phyloP scores from a whole-genome alignment of 345 rosid species.

The Leavenworthia alabamica region DNA sequence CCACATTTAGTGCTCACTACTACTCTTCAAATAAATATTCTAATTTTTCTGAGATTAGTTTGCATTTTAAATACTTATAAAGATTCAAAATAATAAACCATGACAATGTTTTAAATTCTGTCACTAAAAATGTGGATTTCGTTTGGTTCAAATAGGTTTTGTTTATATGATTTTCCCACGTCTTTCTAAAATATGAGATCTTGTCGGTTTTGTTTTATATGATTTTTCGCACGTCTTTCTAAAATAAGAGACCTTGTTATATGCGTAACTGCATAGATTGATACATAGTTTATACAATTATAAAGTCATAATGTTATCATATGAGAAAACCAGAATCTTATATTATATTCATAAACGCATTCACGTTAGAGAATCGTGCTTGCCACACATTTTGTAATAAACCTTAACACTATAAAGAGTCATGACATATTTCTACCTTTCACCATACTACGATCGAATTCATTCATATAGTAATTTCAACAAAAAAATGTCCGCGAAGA shows the following conservation, averaged over 20 bases:
- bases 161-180: conserved; percentile 9
- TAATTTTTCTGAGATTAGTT: not conserved
- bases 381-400: not conserved
- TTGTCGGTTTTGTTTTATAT: too few relatives aligned
- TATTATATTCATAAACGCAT: conserved; percentile 9
- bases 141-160: conserved; percentile 1
- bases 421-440: not conserved
- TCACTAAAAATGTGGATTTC: conserved; percentile 24
- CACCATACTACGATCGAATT: not conserved
- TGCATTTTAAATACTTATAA: not conserved
- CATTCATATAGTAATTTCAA: not conserved
- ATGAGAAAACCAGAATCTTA: not conserved
- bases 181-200: not conserved
- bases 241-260: too few relatives aligned
- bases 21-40: not conserved
- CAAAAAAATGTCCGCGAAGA: conserved; percentile 15
- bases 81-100: not conserved
- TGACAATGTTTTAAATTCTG: conserved; percentile 1
- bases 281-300: too few relatives aligned
- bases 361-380: conserved; percentile 28
- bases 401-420: conserved; percentile 18
- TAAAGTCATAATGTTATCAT: not conserved
- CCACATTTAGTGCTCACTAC: too few relatives aligned
- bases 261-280: too few relatives aligned
- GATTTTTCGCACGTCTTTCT: too few relatives aligned